A percentile compares a stretch with the other conserved stretches of the same genome.
Evolutionary conservation across 2,329 filamentous ascomycete species (phyloP).

Genomic region (Ceratocystis diversiconidia): DNA sequence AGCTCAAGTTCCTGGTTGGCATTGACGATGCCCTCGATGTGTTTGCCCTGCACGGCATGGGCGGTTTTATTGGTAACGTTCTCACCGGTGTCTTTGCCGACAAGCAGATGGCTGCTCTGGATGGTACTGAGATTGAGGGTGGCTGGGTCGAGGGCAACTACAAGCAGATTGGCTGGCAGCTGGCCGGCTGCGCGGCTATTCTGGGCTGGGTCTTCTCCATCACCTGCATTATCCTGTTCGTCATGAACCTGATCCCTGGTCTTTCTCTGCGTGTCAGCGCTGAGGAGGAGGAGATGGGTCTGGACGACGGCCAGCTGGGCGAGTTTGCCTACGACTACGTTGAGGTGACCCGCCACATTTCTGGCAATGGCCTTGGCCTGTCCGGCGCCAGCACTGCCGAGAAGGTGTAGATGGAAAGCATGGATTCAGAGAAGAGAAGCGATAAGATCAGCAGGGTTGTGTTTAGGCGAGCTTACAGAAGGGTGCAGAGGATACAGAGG

Average conservation of each 20-base stretch:
- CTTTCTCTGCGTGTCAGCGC: slow-evolving; percentile 52
- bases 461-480: neutral
- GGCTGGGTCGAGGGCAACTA: slow-evolving; percentile 61
- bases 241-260: slow-evolving; percentile 57
- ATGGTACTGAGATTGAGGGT: slow-evolving; percentile 43
- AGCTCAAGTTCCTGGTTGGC: slow-evolving; percentile 59
- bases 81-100: slow-evolving; percentile 66
- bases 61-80: slow-evolving; percentile 67
- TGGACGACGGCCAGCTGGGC: slow-evolving; percentile 63
- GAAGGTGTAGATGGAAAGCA: slow-evolving; percentile 15
- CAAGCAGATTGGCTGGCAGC: slow-evolving; percentile 55
- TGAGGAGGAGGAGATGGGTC: slow-evolving; percentile 54
- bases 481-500: neutral
- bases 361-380: slow-evolving; percentile 23
- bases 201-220: slow-evolving; percentile 53
- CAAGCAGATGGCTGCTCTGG: slow-evolving; percentile 58
- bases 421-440: neutral
- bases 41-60: slow-evolving; percentile 77
- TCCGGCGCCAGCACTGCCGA: slow-evolving; percentile 14
- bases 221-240: slow-evolving; percentile 54
- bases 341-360: slow-evolving; percentile 52
- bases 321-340: slow-evolving; percentile 79
- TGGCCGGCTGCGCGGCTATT: slow-evolving; percentile 51
- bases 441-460: neutral
- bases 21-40: slow-evolving; percentile 83